These are phyloP conservation scores for Paramecium primaurelia DNA, from an alignment of 73 alveolate species.

Conservation along the genomic window DNA sequence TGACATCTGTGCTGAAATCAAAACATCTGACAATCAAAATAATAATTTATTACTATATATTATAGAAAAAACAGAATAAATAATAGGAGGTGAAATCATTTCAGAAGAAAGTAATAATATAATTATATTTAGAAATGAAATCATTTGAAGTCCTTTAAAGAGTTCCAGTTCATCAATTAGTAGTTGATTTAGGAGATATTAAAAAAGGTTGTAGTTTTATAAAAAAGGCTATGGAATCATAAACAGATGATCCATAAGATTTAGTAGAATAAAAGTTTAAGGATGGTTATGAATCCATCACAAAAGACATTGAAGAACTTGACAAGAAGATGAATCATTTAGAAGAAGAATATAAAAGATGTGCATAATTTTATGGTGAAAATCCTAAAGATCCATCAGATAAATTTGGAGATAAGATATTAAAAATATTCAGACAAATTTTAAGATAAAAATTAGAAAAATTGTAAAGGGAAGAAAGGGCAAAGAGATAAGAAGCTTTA, in stretches of 20 bases:
- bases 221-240: not conserved
- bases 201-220: not conserved
- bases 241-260: slow-evolving; percentile 13
- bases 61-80: not conserved
- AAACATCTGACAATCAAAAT: not conserved
- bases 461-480: not conserved
- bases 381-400: slow-evolving; percentile 31
- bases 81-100: not conserved
- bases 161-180: slow-evolving; percentile 17
- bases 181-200: not conserved
- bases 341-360: not conserved
- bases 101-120: not conserved
- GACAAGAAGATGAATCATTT: not conserved
- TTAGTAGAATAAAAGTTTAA: not conserved
- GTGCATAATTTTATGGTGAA: slow-evolving; percentile 9
- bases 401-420: slow-evolving; percentile 18
- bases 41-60: not conserved
- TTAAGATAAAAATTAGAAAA: not conserved
- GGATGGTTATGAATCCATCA: not conserved
- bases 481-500: not conserved
- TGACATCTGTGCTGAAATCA: not conserved
- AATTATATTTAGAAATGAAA: not conserved
- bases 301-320: not conserved
- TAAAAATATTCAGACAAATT: slow-evolving; percentile 27
- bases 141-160: not conserved